phyloP scores from a whole-genome alignment of 2,329 filamentous ascomycete species.

The Venturia carpophila region DNA sequence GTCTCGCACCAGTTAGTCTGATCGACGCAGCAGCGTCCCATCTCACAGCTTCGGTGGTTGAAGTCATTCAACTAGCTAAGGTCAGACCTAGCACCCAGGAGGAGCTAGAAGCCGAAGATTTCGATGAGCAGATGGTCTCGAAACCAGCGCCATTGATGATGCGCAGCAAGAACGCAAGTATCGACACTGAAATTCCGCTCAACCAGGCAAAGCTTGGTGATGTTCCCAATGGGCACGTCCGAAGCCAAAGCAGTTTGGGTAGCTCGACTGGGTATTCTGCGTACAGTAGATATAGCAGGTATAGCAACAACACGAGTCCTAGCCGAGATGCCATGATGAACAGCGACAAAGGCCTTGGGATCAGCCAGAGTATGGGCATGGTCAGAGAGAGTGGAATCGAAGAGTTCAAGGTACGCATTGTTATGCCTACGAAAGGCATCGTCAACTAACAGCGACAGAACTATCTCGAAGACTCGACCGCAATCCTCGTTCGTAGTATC shows the following conservation, averaged over 20 bases:
- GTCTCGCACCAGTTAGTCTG: conserved; percentile 85
- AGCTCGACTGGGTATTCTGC: conserved; percentile 15
- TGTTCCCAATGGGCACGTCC: conserved; percentile 13
- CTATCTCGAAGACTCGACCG: conserved; percentile 77
- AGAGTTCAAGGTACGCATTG: conserved; percentile 49
- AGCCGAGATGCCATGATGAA: conserved; percentile 3
- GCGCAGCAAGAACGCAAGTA: not conserved
- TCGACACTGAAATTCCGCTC: not conserved
- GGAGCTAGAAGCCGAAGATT: conserved; percentile 56
- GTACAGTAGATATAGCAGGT: conserved; percentile 17
- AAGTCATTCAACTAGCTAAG: conserved; percentile 76
- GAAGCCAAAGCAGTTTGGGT: conserved; percentile 24
- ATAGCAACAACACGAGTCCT: conserved; percentile 17
- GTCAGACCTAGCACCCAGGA: conserved; percentile 67
- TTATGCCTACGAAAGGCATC: not conserved
- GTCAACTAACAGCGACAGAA: conserved; percentile 39
- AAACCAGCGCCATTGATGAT: conserved; percentile 11
- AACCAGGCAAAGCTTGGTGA: not conserved
- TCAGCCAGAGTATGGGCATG: conserved; percentile 22
- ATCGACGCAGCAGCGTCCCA: conserved; percentile 91
- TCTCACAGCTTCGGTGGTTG: conserved; percentile 75
- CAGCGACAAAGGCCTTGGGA: conserved; percentile 16
- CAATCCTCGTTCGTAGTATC: conserved; percentile 68
- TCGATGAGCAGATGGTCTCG: conserved; percentile 3
- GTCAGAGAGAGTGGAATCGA: conserved; percentile 37